phyloP scores from a whole-genome alignment of 441 rosid species.

The Gossypium schwendimanii region DNA sequence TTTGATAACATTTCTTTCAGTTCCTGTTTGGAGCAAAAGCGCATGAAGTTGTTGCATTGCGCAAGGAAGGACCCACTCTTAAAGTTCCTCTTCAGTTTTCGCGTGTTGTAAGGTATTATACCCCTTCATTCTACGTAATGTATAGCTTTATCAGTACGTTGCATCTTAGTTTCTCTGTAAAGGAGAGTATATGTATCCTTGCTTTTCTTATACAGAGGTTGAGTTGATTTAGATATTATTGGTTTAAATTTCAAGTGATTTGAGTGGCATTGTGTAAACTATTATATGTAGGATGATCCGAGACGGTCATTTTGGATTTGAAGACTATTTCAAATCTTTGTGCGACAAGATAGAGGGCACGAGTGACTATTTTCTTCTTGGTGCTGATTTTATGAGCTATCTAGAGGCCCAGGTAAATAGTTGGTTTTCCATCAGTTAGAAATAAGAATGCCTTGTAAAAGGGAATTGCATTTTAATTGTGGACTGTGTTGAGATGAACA shows the following conservation, averaged over 20 bases:
- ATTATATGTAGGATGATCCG: conserved; percentile 32
- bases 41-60: conserved; percentile 34
- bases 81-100: conserved; percentile 47
- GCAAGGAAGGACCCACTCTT: conserved; percentile 24
- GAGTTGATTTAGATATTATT: background rate
- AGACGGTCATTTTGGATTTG: conserved; percentile 40
- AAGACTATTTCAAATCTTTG: conserved; percentile 36
- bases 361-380: conserved; percentile 38
- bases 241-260: background rate
- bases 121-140: background rate
- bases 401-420: conserved; percentile 45
- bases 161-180: background rate
- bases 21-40: conserved; percentile 43
- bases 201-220: background rate
- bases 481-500: conserved; percentile 7
- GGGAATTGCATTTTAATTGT: background rate
- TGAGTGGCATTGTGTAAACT: background rate
- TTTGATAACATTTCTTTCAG: conserved; percentile 25
- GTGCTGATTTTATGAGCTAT: conserved; percentile 41
- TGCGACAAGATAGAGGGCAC: conserved; percentile 38
- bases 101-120: conserved; percentile 44
- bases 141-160: background rate
- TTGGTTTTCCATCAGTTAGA: background rate
- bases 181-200: background rate
- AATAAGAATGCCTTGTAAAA: background rate